Percentiles rank a stretch among this genome's conserved stretches.
Evolutionary conservation across 768 basidiomycete species (phyloP).

Genomic region (Lentinula guzmanii): DNA sequence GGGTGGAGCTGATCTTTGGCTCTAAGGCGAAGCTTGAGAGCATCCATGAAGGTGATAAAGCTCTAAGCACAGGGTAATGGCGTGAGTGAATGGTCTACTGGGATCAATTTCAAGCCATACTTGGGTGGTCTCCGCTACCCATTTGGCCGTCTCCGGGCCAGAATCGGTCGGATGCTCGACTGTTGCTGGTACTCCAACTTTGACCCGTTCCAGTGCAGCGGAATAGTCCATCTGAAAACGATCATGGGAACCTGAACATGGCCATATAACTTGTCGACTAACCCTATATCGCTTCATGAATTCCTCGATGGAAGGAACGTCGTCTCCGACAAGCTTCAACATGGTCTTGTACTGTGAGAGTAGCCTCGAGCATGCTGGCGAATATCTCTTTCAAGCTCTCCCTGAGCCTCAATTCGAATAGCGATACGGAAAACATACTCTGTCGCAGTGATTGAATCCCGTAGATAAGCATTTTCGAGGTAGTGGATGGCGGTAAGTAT

Average conservation of each 20-base stretch:
- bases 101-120: slow-evolving; percentile 29
- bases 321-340: slow-evolving; percentile 89
- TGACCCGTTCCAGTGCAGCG: slow-evolving; percentile 84
- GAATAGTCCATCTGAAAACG: slow-evolving; percentile 80
- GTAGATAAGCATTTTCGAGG: slow-evolving; percentile 91
- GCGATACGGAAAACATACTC: slow-evolving; percentile 53
- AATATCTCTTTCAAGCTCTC: slow-evolving; percentile 64
- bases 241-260: background rate
- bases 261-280: slow-evolving; percentile 15
- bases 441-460: slow-evolving; percentile 84
- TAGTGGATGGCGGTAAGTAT: slow-evolving; percentile 91
- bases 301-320: slow-evolving; percentile 77
- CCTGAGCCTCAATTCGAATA: slow-evolving; percentile 12
- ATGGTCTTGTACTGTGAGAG: slow-evolving; percentile 97
- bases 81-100: background rate
- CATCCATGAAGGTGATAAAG: slow-evolving; percentile 99
- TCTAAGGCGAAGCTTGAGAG: slow-evolving; percentile 84
- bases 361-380: slow-evolving; percentile 91
- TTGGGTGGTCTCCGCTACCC: slow-evolving; percentile 97
- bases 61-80: slow-evolving; percentile 40
- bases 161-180: slow-evolving; percentile 93
- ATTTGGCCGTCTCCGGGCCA: slow-evolving; percentile 90
- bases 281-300: slow-evolving; percentile 91
- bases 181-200: slow-evolving; percentile 93
- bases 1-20: slow-evolving; percentile 98